Evolutionary conservation across 768 basidiomycete species (phyloP).

Genomic region (Lactarius akahatsu): DNA sequence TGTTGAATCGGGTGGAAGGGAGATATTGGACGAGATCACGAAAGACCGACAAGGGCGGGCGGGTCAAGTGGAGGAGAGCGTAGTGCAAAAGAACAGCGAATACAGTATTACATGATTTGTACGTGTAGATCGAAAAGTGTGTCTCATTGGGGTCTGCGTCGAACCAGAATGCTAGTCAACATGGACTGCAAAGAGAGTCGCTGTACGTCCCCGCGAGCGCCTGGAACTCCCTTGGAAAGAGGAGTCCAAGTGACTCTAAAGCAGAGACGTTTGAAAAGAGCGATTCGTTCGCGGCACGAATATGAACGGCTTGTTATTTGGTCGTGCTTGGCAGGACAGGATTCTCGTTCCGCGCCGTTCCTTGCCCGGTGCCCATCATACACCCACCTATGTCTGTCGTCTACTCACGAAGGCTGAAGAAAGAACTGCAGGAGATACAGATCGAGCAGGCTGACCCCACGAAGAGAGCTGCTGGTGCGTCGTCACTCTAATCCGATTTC

Average conservation of each 20-base stretch:
- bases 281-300: not conserved
- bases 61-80: constrained; percentile 38
- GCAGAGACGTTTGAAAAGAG: constrained; percentile 28
- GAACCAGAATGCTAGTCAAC: constrained; percentile 28
- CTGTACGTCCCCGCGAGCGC: constrained; percentile 34
- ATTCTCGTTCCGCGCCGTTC: not conserved
- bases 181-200: constrained; percentile 27
- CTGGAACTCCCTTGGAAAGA: constrained; percentile 29
- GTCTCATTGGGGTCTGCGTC: constrained; percentile 27
- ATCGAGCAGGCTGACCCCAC: constrained; percentile 27
- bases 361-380: constrained; percentile 16
- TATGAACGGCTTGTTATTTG: constrained; percentile 21
- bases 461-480: constrained; percentile 25
- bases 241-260: constrained; percentile 35
- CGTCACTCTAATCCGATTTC: not conserved
- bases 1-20: constrained; percentile 67
- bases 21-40: constrained; percentile 84
- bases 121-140: constrained; percentile 19
- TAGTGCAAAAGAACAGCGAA: constrained; percentile 26
- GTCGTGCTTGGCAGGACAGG: constrained; percentile 17
- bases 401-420: constrained; percentile 28
- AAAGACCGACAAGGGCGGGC: constrained; percentile 53
- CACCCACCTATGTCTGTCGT: constrained; percentile 24
- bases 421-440: constrained; percentile 31
- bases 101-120: not conserved